Base-by-base conservation (phyloP, 768 basidiomycete species). In the Suillus americanus region DNA sequence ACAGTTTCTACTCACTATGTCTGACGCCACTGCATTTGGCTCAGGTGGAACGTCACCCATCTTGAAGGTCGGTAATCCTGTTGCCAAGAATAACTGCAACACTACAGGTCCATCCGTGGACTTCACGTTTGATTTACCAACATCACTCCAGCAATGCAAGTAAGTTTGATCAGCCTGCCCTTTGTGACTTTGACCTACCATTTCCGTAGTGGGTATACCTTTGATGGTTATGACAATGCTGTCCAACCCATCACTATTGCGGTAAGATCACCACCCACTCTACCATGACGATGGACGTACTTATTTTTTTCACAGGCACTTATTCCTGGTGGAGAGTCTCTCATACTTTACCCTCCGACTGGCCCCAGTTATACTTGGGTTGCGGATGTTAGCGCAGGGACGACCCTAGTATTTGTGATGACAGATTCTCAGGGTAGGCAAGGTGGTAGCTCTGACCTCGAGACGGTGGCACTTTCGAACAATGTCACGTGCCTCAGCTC, bases 21-120 rank as follows among this genome's bases (percentile, higher is more conserved):
- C 88, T 33, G 91, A 93, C 71, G 79, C 85, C 20, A 83, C 83
- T 33, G 90, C 89, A 1, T 91, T 88, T 71, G 89, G 78, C 50
- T 79, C 86, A 12, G 91, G 91, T 5, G 91, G 89, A 28, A 79
- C 80, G 30, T 82, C 85, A 12, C 63, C 74, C 51, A 56, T 89
- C 7, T 67, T 88, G 46, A 80, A 78, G 1, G 85, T 87, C 18
- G 85, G 80, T 46, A 62, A 74, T 12, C 80, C 86, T 3, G 71
- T 79, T 16, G 82, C 81, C 35, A 35, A 67, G 37, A 64, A 68
- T 14, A 74, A 67, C 18, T 92, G 91, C 74, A 79, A 85, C 65
- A 84, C 83, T 0, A 77, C 78, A 13, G 72, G 75, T 68, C 81
- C 85, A 51, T 76, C 71, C 12, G 69, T 81, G 59, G 73, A 73